Evolutionary conservation across 768 basidiomycete genomes (phyloP), one percentile per base, ranked within the genome.

Genomic region (Rhodotorula babjevae): DNA sequence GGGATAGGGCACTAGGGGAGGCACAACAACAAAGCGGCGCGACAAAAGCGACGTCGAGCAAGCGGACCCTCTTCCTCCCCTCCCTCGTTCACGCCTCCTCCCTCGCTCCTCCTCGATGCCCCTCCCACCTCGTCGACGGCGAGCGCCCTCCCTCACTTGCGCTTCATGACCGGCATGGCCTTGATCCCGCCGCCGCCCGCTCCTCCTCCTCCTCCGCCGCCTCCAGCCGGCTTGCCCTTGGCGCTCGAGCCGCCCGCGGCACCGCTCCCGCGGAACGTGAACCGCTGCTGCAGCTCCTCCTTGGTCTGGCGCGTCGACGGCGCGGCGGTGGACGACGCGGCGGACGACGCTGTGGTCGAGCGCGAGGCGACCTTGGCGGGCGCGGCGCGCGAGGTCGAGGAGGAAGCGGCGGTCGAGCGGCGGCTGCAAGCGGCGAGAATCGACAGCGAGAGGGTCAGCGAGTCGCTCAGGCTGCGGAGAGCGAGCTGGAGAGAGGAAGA

Each of bases 121-220:
- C 49, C 4, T 31, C 55, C 1, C 25, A 31, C 7, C 42, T 42
- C 42, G 14, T 15, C 44, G 44, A 12, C 44, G 2, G 7, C 44
- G 3, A 46, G 44, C 44, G 44, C 12, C n/a, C 44, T 42, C 7
- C 42, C 18, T 62, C 47, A 33, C 61, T 50, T 33, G 19, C 61
- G n/a, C 46, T 31, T 29, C 36, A 53, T 12, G 10, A 71, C 29
- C 40, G 66, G 66, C 73, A 75, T 75, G 27, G 73, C 55, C 67
- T 52, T 71, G 63, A 75, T 68, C 23, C 67, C 73, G 10, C 73
- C 61, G 1, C 66, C 63, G 11, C 63, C 40, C 11, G 53, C 55
- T 29, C 62, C 47, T 16, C 29, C 16, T 0, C 27, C 10, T 10
- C 31, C 59, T 19, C 33, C 49, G 1, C 44, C 55, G 0, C 31